A percentile compares a stretch with the other conserved stretches of the same genome.
phyloP scores from a whole-genome alignment of 345 rosid species.

The Boechera retrofracta region DNA sequence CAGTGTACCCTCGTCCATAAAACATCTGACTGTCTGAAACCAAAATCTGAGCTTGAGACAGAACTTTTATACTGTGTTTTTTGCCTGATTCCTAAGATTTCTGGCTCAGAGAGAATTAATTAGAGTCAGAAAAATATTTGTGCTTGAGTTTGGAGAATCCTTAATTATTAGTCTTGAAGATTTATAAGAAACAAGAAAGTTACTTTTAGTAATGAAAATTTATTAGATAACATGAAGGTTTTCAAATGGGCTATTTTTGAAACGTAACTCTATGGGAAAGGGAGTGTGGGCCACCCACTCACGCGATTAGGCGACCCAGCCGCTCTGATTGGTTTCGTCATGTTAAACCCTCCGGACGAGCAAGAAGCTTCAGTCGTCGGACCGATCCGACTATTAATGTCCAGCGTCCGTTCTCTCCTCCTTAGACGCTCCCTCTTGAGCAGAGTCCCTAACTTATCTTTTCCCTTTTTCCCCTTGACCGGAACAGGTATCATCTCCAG shows the following conservation, averaged over 20 bases:
- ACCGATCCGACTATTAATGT: constrained; percentile 22
- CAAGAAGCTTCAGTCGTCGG: constrained; percentile 43
- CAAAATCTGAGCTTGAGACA: constrained; percentile 33
- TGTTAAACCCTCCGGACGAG: constrained; percentile 46
- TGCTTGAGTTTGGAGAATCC: constrained; percentile 5
- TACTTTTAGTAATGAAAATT: constrained; percentile 5
- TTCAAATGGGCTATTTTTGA: background rate
- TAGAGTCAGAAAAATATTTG: background rate
- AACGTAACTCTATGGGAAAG: constrained; percentile 48
- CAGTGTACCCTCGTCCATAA: constrained; percentile 11
- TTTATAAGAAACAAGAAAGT: constrained; percentile 16
- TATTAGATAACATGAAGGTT: constrained; percentile 17
- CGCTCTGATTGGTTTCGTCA: constrained; percentile 43
- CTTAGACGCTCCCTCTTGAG: constrained; percentile 57
- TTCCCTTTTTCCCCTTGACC: constrained; percentile 36
- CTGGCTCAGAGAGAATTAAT: constrained; percentile 5
- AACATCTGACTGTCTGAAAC: constrained; percentile 32
- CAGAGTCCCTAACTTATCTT: constrained; percentile 42
- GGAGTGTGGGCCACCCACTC: constrained; percentile 54
- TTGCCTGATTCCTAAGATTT: background rate
- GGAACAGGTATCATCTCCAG: constrained; percentile 82
- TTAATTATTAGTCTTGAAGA: background rate
- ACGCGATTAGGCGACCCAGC: constrained; percentile 36
- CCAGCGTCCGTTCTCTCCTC: constrained; percentile 55
- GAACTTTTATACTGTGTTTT: constrained; percentile 7